These are phyloP conservation scores for Theobroma grandiflorum DNA, from an alignment of 441 rosid species.

Conservation along the genomic window DNA sequence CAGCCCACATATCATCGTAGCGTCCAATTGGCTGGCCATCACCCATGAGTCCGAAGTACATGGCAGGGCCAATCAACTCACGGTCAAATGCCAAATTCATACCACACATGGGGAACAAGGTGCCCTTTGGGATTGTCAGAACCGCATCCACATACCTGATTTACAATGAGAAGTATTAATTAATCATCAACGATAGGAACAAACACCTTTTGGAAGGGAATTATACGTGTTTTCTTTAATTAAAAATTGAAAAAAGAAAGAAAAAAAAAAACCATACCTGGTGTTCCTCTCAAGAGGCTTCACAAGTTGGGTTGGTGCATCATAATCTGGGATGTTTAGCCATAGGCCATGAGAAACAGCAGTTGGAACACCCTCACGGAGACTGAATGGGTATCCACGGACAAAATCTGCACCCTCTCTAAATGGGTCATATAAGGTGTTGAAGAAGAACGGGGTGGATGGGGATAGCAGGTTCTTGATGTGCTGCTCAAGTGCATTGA, in stretches of 20 bases:
- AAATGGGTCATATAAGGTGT: constrained; percentile 91
- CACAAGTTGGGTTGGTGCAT: constrained; percentile 96
- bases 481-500: constrained; percentile 93
- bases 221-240: background rate
- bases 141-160: constrained; percentile 91
- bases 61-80: constrained; percentile 90
- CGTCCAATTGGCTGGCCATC: constrained; percentile 99
- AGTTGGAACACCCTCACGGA: constrained; percentile 90
- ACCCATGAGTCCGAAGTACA: constrained; percentile 99
- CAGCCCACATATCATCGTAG: constrained; percentile 99
- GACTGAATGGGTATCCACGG: constrained; percentile 96
- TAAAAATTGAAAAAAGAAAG: background rate
- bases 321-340: constrained; percentile 98
- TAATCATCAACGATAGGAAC: background rate
- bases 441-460: constrained; percentile 92
- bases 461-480: constrained; percentile 84
- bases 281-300: constrained; percentile 93
- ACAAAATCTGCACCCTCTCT: constrained; percentile 95
- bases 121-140: constrained; percentile 93
- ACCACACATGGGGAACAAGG: constrained; percentile 98
- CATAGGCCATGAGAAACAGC: constrained; percentile 99
- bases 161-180: background rate
- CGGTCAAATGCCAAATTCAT: constrained; percentile 94
- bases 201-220: background rate
- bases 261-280: constrained; percentile 45